Evolutionary conservation across 805 yeast species (phyloP), one percentile per base, ranked within the genome.

Genomic region (Kodamaea nitidulidarum): DNA sequence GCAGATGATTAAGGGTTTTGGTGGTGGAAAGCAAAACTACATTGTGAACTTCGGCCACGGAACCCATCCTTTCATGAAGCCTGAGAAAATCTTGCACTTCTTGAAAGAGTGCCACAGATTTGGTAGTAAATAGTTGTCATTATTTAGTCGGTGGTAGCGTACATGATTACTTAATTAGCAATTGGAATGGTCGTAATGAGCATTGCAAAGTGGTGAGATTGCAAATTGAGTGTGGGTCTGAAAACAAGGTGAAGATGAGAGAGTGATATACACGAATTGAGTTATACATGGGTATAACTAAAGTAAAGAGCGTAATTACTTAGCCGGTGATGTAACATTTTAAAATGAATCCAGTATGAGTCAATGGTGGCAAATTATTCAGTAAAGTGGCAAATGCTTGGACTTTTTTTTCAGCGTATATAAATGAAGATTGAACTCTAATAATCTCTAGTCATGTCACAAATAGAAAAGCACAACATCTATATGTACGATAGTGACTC

Each of bases 31-130:
- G 62, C 79, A 85, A 55, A 76, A 83, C 54, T 93, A 93, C 66
- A 91, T 93, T 49, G 82, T 91, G 51, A 93, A 93, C 69, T 85
- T 93, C 56, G 98, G 98, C 34, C 98, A 93, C 54, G 98, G 98
- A 12, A 93, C 98, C 15, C 97, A 88, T 60, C 98, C 98, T 15
- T 88, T 86, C 65, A 88, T 93, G 95, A 84, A 87, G 47, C 96
- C 98, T 8, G 95, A 85, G 48, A 84, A 84, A 60, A 77, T 93
- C 45, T 80, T 78, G 44, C 86, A 79, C 64, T 93, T 93, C 67
- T 70, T 93, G 56, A 68, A 87, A 61, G 96, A 88, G 61, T 84
- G 93, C 51, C 95, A 88, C 60, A 76, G 90, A 53, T 60, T 84
- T 39, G 95, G 95, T 17, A 30, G 32, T 30, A 30, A 30, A 27